Conservation (phyloP, 495 filamentous ascomycete species). For the Xeromyces bisporus region DNA sequence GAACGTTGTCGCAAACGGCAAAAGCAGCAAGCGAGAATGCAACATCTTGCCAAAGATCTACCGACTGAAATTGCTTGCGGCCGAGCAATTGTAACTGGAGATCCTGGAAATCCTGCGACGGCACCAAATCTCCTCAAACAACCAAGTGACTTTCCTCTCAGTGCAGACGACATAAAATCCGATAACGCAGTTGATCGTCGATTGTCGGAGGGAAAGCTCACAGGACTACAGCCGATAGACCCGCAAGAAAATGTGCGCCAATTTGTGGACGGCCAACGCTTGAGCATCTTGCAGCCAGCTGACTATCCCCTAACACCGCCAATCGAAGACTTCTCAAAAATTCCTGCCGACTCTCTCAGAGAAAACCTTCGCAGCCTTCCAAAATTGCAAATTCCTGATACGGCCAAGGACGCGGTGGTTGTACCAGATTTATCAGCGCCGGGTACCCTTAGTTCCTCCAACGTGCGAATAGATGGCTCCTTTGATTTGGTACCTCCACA, state of each 20-base stretch:
- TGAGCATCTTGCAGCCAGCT: conserved; percentile 23
- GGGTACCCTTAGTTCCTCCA: conserved; percentile 12
- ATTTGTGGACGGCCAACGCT: conserved; percentile 65
- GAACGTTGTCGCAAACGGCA: conserved; percentile 71
- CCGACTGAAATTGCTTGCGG: conserved; percentile 5
- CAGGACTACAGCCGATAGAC: conserved; percentile 49
- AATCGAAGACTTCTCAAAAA: conserved; percentile 23
- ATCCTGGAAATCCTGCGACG: conserved; percentile 52
- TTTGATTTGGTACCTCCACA: neutral
- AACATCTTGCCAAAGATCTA: conserved; percentile 7
- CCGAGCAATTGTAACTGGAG: conserved; percentile 37
- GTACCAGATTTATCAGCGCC: conserved; percentile 5
- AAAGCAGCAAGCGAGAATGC: conserved; percentile 38
- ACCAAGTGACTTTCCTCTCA: conserved; percentile 49
- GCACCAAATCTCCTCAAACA: conserved; percentile 26
- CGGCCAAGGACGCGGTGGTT: conserved; percentile 1
- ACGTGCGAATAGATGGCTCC: conserved; percentile 1
- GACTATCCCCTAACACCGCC: conserved; percentile 27
- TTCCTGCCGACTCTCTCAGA: conserved; percentile 19
- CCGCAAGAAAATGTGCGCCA: conserved; percentile 84
- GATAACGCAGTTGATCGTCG: conserved; percentile 45
- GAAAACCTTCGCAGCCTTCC: conserved; percentile 39
- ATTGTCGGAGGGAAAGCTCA: conserved; percentile 54
- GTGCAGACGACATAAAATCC: conserved; percentile 82
- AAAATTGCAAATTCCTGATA: conserved; percentile 24